Base-by-base conservation (phyloP, 805 yeast species). In the Sugiyamaella qingdaonensis region DNA sequence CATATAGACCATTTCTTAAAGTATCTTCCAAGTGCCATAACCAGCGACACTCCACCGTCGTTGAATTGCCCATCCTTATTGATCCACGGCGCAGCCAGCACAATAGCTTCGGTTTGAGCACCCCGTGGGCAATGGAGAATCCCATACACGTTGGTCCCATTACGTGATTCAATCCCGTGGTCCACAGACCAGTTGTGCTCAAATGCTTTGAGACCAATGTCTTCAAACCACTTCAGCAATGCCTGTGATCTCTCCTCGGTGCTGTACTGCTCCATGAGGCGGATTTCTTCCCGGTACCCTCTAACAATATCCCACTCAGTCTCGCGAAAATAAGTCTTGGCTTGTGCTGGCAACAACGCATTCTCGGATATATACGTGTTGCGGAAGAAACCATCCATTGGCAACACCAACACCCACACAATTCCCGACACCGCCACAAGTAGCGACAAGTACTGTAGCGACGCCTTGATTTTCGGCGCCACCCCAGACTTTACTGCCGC, bases 301-400 rank as follows among this genome's bases (percentile, higher is more conserved):
- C 98, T 75, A 32, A 89, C 80, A 52, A 86, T 74, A 63, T 91
- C 88, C 97, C 98, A 94, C 66, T 94, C 98, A 39, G 89, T 81
- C 64, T 92, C 98, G 52, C 97, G 77, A 67, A 88, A 94, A 66
- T 89, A 90, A 21, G 95, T 84, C 61, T 85, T 84, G 2, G 94
- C 98, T 67, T 94, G 98, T 0, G 95, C 91, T 7, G 99, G 97
- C 88, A 94, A 84, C 67, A 94, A 74, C 32, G 99, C 99, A 69
- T 94, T 94, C 65, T 94, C 99, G 7, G 95, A 86, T 10, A 91
- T 86, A 67, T 94, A 94, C 1, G 97, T 89, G 57, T 76, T 70
- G 52, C 97, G 75, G 67, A 73, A 88, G 64, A 88, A 88, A 18
- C 97, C 98, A 14, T 86, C 86, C 60, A 82, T 57, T 0, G 98